Base-by-base conservation (phyloP, 2,329 filamentous ascomycete genomes). In the Hypomyces perniciosus region DNA sequence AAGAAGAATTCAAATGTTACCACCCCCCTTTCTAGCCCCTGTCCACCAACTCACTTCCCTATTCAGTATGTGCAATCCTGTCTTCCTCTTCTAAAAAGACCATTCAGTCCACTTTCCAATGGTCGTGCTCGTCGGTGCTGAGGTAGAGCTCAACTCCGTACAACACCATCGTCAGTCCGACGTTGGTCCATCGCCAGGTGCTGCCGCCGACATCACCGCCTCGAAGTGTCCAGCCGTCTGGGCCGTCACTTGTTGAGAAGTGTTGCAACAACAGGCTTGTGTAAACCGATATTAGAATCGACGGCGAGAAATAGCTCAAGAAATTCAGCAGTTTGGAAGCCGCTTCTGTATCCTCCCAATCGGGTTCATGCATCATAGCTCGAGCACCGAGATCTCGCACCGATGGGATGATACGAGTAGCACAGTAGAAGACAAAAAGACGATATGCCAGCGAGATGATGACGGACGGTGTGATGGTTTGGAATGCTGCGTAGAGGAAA, bases 201-300 rank as follows among this genome's bases (percentile, higher is more conserved):
- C 93, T 95, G 13, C 90, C 89, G 9, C 89, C 90, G 9, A 65
- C 67, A 60, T 90, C 88, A 5, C 87, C 89, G 12, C 89, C 88
- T 61, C 91, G 85, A 46, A 88, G 84, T 2, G 85, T 91, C 90
- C 91, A 96, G 75, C 91, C 81, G 48, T 80, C 81, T 2, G 80
- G 79, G 2, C 81, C 83, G 55, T 86, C 81, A 47, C 77, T 86
- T 8, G 87, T 85, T 5, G 90, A 88, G 64, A 99, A 97, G 68
- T 99, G 93, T 67, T 97, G 93, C 74, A 97, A 85, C 33, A 99
- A 73, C 46, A 99, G 72, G 68, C 91, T 96, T 2, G 93, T 99
- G 69, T 99, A 99, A 30, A 97, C 91, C 4, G 93, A 88, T 54
- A 99, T 92, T 49, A 99, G 77, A 50, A 97, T 95, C 27, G 88